phyloP scores from a whole-genome alignment of 2,329 filamentous ascomycete genomes.

The Xylariaceae sp. region DNA sequence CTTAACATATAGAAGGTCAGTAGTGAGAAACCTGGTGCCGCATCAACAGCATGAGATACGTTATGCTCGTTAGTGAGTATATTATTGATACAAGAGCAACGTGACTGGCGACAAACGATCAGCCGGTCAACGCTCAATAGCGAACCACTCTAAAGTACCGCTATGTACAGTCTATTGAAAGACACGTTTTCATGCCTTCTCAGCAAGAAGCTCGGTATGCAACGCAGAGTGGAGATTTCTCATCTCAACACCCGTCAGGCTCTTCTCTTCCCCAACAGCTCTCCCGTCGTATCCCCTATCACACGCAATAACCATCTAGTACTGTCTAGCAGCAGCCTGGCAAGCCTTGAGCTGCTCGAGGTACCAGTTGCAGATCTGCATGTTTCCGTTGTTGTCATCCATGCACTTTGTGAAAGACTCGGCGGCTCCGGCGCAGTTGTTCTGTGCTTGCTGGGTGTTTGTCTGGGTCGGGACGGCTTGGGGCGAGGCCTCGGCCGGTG shows the following conservation, averaged over 20 bases:
- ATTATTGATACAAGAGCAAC: background rate
- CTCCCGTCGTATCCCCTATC: background rate
- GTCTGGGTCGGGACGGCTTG: constrained; percentile 40
- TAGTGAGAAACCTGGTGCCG: no score
- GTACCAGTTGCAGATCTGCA: constrained; percentile 98
- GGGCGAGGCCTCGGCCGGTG: constrained; percentile 50
- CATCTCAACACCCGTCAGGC: background rate
- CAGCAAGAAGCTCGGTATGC: background rate
- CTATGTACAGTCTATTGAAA: background rate
- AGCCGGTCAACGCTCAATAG: background rate
- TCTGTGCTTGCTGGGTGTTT: constrained; percentile 50
- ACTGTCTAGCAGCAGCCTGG: constrained; percentile 72
- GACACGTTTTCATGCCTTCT: background rate
- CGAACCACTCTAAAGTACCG: background rate
- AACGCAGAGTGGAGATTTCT: background rate
- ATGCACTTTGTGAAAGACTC: constrained; percentile 91
- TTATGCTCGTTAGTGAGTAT: background rate
- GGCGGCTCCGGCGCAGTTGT: constrained; percentile 78
- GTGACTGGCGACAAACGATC: background rate
- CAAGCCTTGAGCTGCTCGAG: constrained; percentile 94
- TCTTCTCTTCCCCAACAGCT: background rate
- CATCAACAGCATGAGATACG: no score
- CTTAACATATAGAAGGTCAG: no score
- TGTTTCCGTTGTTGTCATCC: constrained; percentile 89
- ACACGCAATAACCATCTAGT: constrained; percentile 44